A percentile compares a stretch with the other conserved stretches of the same genome.
Evolutionary conservation across 352 stramenopile species (phyloP).

Genomic region (Phytophthora litchii): DNA sequence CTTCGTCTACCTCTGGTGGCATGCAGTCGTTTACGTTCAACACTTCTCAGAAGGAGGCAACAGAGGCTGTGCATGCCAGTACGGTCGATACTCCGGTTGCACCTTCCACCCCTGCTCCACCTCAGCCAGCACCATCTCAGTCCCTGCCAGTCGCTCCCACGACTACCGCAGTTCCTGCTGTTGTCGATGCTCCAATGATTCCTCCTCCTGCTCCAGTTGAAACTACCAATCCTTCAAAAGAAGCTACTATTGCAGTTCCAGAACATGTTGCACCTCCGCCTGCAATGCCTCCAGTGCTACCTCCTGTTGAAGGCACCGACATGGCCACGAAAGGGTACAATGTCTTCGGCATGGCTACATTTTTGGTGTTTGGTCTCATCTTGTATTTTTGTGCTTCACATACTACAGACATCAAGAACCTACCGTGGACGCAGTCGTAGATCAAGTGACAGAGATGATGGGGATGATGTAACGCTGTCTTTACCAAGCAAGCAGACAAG

Average conservation of each 20-base stretch:
- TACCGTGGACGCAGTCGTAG: constrained; percentile 20
- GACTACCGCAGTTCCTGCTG: background rate
- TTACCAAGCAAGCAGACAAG: background rate
- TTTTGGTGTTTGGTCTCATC: constrained; percentile 15
- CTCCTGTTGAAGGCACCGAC: constrained; percentile 20
- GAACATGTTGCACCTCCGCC: constrained; percentile 35
- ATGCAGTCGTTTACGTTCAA: constrained; percentile 78
- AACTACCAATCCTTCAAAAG: constrained; percentile 28
- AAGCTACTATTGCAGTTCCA: constrained; percentile 33
- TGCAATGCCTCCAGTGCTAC: constrained; percentile 16
- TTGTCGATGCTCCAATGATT: background rate
- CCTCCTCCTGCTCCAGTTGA: constrained; percentile 31
- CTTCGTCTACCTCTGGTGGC: constrained; percentile 18
- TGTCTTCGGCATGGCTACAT: constrained; percentile 20
- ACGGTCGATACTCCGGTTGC: background rate
- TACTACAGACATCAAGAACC: constrained; percentile 19
- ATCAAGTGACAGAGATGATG: constrained; percentile 43
- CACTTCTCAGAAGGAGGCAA: constrained; percentile 56
- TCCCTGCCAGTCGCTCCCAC: constrained; percentile 20
- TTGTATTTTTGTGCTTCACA: background rate
- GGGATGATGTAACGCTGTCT: constrained; percentile 29
- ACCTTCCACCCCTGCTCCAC: background rate
- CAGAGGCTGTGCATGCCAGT: constrained; percentile 25
- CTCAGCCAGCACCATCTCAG: constrained; percentile 8
- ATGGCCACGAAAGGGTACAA: constrained; percentile 37